Percentiles rank a stretch among this genome's conserved stretches.
Evolutionary conservation across 2,329 filamentous ascomycete genomes (phyloP).

Genomic region (Mariannaea elegans): DNA sequence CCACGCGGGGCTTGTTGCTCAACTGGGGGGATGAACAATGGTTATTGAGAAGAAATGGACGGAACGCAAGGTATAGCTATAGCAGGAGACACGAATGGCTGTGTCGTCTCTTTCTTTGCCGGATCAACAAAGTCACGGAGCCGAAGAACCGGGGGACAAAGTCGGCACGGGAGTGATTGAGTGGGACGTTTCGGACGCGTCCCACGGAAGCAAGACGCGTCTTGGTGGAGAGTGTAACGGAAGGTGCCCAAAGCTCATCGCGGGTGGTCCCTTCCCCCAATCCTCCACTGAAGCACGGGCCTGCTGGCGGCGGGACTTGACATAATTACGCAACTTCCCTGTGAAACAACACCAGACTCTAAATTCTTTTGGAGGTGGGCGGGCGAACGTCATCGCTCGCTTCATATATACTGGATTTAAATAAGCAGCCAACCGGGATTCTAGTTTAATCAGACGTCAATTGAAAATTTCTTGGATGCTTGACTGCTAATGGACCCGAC

Average conservation of each 20-base stretch:
- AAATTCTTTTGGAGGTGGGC: background rate
- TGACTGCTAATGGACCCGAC: no score
- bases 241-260: background rate
- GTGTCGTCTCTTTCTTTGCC: background rate
- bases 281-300: background rate
- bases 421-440: no score
- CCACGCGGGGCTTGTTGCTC: background rate
- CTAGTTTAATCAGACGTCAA: no score
- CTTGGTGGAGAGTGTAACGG: background rate
- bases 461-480: no score
- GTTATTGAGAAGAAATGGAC: no score
- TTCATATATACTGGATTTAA: no score
- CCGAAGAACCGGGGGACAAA: constrained; percentile 15
- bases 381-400: no score
- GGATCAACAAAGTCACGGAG: constrained; percentile 15
- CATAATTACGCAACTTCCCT: no score
- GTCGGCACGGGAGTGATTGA: constrained; percentile 14
- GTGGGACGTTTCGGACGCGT: constrained; percentile 21
- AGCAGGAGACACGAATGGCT: background rate
- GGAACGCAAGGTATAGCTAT: background rate
- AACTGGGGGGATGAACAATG: background rate
- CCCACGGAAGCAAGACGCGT: constrained; percentile 15
- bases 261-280: background rate
- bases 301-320: background rate
- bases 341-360: no score